These are phyloP conservation scores for Arabidopsis arenosa DNA, from an alignment of 345 rosid species.

Conservation along the genomic window DNA sequence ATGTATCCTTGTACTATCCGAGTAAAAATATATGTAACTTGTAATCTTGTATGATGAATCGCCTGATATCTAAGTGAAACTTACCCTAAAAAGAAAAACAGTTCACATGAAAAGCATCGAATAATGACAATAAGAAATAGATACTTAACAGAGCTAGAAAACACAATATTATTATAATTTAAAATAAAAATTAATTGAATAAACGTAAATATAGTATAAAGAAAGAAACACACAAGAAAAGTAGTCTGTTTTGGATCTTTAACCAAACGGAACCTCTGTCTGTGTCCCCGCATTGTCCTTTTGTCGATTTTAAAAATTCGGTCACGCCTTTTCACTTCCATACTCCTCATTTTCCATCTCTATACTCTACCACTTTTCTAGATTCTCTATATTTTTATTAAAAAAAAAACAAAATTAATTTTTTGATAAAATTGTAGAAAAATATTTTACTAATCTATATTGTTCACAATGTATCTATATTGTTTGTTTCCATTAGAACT, in stretches of 20 bases:
- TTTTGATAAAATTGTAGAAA: too few relatives aligned
- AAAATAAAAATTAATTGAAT: background rate
- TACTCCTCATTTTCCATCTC: constrained; percentile 20
- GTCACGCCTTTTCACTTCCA: constrained; percentile 40
- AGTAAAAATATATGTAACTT: background rate
- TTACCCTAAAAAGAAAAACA: constrained; percentile 28
- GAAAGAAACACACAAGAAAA: constrained; percentile 36
- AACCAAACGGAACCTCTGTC: constrained; percentile 45
- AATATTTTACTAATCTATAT: too few relatives aligned
- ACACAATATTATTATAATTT: background rate
- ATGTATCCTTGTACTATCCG: background rate
- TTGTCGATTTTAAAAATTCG: constrained; percentile 34
- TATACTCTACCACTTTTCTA: background rate
- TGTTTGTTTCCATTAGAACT: too few relatives aligned
- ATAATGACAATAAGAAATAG: constrained; percentile 21
- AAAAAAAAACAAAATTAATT: background rate
- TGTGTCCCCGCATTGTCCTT: constrained; percentile 27
- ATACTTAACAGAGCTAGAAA: background rate
- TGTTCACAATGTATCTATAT: too few relatives aligned
- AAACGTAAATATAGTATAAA: background rate
- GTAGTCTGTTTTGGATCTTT: constrained; percentile 26
- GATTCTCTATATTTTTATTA: background rate
- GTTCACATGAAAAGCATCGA: constrained; percentile 39
- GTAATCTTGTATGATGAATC: background rate
- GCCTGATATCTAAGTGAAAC: constrained; percentile 22